Percentiles rank a stretch among this genome's conserved stretches.
Evolutionary conservation across 2,329 filamentous ascomycete species (phyloP).

Genomic region (Verticillium isaacii): DNA sequence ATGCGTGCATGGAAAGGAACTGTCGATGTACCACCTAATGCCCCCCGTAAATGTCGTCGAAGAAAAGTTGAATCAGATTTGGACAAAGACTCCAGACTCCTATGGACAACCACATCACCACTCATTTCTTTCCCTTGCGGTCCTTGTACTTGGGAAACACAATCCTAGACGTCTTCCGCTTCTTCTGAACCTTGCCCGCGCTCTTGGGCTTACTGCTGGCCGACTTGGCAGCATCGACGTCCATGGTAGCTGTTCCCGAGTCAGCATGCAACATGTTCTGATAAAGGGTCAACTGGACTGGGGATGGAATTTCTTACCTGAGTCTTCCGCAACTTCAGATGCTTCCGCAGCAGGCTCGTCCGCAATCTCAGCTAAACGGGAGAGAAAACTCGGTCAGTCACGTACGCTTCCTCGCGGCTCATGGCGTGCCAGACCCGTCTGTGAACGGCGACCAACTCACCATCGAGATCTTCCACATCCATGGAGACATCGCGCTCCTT

Average conservation of each 20-base stretch:
- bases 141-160: constrained; percentile 57
- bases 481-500: constrained; percentile 44
- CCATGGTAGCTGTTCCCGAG: constrained; percentile 42
- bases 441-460: background rate
- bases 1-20: background rate
- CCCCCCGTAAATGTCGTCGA: background rate
- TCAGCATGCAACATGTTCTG: constrained; percentile 17
- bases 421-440: background rate
- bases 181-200: constrained; percentile 47
- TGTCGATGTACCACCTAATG: background rate
- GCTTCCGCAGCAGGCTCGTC: background rate
- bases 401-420: background rate
- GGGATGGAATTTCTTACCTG: background rate
- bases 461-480: constrained; percentile 17
- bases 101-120: background rate
- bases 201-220: constrained; percentile 11
- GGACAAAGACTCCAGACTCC: background rate
- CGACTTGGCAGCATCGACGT: constrained; percentile 44
- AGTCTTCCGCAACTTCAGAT: background rate
- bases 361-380: background rate
- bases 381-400: background rate
- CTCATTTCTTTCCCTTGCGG: constrained; percentile 33
- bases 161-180: constrained; percentile 50
- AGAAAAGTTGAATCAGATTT: background rate
- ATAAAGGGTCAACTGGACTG: constrained; percentile 5